These are phyloP conservation scores for Danielozyma ontarioensis DNA, from an alignment of 805 yeast genomes.

Conservation along the genomic window DNA sequence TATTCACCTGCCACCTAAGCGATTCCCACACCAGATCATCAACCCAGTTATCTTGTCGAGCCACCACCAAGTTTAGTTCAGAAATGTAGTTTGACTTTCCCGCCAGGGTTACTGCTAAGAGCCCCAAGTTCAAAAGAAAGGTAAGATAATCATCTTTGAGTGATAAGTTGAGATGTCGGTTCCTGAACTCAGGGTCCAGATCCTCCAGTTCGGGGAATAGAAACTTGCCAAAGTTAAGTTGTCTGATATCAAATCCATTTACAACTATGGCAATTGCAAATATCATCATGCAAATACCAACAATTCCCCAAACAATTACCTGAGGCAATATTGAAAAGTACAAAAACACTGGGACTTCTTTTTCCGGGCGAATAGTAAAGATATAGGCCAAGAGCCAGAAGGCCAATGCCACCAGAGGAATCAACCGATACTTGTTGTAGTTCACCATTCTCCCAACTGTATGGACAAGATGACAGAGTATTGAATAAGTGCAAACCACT, in stretches of 20 bases:
- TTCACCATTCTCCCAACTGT: constrained; percentile 60
- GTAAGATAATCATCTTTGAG: constrained; percentile 63
- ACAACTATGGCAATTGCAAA: constrained; percentile 55
- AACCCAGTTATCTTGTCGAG: not conserved
- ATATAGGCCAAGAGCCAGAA: constrained; percentile 41
- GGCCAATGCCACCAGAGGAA: constrained; percentile 62
- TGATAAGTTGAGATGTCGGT: constrained; percentile 30
- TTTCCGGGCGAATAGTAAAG: constrained; percentile 32
- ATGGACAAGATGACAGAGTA: constrained; percentile 53
- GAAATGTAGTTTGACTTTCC: constrained; percentile 61
- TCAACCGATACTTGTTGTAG: constrained; percentile 48
- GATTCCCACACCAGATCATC: not conserved
- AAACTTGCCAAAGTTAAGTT: constrained; percentile 32
- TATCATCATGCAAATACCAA: constrained; percentile 47
- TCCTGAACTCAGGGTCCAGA: constrained; percentile 11
- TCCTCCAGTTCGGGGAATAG: constrained; percentile 20
- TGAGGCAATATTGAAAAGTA: constrained; percentile 62
- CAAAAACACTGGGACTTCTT: constrained; percentile 49
- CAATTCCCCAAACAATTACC: constrained; percentile 49
- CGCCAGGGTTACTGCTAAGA: constrained; percentile 61
- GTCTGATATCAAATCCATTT: constrained; percentile 39
- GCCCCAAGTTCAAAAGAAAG: constrained; percentile 53
- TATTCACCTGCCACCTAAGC: not conserved
- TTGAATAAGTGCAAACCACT: constrained; percentile 49
- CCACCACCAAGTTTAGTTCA: constrained; percentile 43